These are phyloP conservation scores for Fusarium circinatum DNA, from an alignment of 2,329 filamentous ascomycete species.

Conservation along the genomic window DNA sequence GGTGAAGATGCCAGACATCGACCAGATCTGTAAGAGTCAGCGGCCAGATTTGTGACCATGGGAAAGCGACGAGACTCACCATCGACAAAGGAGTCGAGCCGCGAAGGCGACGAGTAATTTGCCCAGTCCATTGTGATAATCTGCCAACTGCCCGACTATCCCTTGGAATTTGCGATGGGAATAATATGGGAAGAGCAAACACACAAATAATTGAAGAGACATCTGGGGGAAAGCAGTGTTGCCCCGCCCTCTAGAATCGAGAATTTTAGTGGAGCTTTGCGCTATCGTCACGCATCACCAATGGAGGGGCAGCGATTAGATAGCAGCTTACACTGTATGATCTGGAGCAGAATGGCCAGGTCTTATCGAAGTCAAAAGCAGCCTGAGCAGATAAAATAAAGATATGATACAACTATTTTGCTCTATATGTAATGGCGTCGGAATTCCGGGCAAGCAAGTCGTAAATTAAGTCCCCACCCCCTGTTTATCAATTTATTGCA, in stretches of 20 bases:
- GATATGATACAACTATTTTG: neutral
- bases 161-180: neutral
- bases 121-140: slow-evolving; percentile 40
- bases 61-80: slow-evolving; percentile 24
- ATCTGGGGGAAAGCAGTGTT: slow-evolving; percentile 35
- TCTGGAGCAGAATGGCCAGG: neutral
- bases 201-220: slow-evolving; percentile 19
- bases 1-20: slow-evolving; percentile 59
- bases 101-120: slow-evolving; percentile 40
- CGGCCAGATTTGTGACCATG: slow-evolving; percentile 11
- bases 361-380: no score
- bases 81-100: slow-evolving; percentile 40
- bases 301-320: slow-evolving; percentile 41
- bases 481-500: neutral
- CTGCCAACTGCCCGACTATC: slow-evolving; percentile 17
- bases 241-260: slow-evolving; percentile 36
- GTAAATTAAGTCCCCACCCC: no score
- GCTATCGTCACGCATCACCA: slow-evolving; percentile 39
- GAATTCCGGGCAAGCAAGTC: neutral
- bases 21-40: slow-evolving; percentile 48
- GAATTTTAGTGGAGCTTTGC: slow-evolving; percentile 35
- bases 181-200: slow-evolving; percentile 16
- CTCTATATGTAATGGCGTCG: neutral
- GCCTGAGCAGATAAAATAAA: neutral
- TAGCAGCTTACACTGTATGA: slow-evolving; percentile 11